Evolutionary conservation across 176 grass and related monocot species (phyloP).

Genomic region (Raddia distichophylla): DNA sequence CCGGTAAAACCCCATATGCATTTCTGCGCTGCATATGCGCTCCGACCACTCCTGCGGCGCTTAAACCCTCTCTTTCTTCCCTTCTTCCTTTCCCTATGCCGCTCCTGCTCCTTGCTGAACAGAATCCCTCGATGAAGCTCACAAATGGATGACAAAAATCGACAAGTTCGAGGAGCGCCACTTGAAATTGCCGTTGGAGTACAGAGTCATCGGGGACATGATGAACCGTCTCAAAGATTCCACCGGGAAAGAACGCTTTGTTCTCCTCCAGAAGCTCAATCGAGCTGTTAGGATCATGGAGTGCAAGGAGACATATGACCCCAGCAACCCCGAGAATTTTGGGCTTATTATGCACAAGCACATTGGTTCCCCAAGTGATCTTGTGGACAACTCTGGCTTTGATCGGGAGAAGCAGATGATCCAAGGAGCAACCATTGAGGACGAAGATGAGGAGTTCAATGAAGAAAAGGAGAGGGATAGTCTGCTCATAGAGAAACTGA

Average conservation of each 20-base stretch:
- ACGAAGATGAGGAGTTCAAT: conserved; percentile 67
- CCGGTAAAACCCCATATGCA: conserved; percentile 46
- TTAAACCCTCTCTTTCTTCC: not conserved
- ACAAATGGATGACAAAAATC: conserved; percentile 84
- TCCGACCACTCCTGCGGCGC: no score
- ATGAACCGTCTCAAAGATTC: conserved; percentile 84
- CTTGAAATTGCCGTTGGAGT: conserved; percentile 79
- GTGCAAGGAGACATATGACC: conserved; percentile 82
- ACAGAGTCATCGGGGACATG: conserved; percentile 90
- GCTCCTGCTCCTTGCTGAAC: not conserved
- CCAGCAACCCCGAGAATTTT: conserved; percentile 82
- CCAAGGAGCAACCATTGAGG: conserved; percentile 48
- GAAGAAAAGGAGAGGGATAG: conserved; percentile 77
- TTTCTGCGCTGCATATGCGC: not conserved
- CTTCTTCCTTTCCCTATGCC: no score
- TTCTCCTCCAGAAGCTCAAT: conserved; percentile 89
- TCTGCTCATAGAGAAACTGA: conserved; percentile 73
- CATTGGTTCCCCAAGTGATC: conserved; percentile 71
- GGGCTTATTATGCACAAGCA: conserved; percentile 81
- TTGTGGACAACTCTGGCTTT: conserved; percentile 67
- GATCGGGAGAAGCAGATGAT: conserved; percentile 84
- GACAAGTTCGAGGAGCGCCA: conserved; percentile 82
- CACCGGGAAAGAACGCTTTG: conserved; percentile 77
- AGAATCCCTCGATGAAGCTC: conserved; percentile 87
- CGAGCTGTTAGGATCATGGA: conserved; percentile 83